phyloP scores from a whole-genome alignment of 768 basidiomycete species.

The Infundibulicybe gibba region DNA sequence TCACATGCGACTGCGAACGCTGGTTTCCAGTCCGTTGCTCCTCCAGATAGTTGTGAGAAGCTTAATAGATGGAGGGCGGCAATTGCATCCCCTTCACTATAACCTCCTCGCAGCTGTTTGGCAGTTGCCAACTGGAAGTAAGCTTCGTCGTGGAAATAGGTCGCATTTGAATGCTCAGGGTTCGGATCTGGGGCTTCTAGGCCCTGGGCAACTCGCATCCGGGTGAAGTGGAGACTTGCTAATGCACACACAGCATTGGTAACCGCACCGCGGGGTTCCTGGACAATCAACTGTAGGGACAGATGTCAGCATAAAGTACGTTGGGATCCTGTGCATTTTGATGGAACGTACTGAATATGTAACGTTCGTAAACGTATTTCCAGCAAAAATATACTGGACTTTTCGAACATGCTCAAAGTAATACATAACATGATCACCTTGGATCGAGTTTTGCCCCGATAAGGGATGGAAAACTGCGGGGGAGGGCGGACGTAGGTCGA shows the following conservation, averaged over 20 bases:
- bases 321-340: constrained; percentile 1
- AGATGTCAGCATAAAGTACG: constrained; percentile 6
- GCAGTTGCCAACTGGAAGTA: constrained; percentile 54
- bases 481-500: constrained; percentile 19
- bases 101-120: constrained; percentile 48
- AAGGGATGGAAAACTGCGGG: constrained; percentile 17
- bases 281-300: constrained; percentile 44
- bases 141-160: constrained; percentile 69
- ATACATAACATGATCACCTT: constrained; percentile 62
- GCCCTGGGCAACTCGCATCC: constrained; percentile 60
- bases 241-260: constrained; percentile 76
- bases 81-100: constrained; percentile 68
- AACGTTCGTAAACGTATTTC: constrained; percentile 56
- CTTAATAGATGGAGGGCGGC: constrained; percentile 77
- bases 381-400: constrained; percentile 63
- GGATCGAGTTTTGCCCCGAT: constrained; percentile 37
- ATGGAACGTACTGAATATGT: constrained; percentile 58
- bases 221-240: constrained; percentile 64
- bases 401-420: constrained; percentile 73
- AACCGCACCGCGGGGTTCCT: constrained; percentile 68
- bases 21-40: constrained; percentile 64
- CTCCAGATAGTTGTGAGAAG: constrained; percentile 69
- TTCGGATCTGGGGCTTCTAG: constrained; percentile 49
- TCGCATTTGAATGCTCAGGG: constrained; percentile 54
- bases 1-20: constrained; percentile 71